Evolutionary conservation across 1,284 basidiomycete species (phyloP).

Genomic region (Ceratobasidium sp.): DNA sequence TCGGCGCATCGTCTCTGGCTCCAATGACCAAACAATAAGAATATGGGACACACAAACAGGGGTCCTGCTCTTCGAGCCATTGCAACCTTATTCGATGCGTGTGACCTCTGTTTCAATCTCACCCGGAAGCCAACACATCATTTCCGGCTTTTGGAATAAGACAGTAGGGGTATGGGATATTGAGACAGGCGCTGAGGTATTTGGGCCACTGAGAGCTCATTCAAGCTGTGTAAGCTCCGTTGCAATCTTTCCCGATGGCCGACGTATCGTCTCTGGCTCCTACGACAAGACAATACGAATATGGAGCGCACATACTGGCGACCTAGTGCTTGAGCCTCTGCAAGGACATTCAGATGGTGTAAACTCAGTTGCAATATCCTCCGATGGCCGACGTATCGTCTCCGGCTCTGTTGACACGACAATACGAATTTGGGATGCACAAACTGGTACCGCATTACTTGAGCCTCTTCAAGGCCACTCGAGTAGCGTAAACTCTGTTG

Average conservation of each 20-base stretch:
- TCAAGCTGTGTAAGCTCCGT: background rate
- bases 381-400: constrained; percentile 30
- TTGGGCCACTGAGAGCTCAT: background rate
- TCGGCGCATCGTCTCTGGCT: background rate
- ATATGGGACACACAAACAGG: constrained; percentile 25
- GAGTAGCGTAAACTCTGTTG: background rate
- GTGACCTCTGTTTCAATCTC: background rate
- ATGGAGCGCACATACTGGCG: too few relatives aligned
- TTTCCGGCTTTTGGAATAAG: too few relatives aligned
- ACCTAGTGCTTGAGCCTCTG: too few relatives aligned
- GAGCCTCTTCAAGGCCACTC: constrained; percentile 2
- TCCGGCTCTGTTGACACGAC: background rate
- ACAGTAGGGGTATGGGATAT: too few relatives aligned
- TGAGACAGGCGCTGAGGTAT: background rate
- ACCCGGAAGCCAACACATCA: too few relatives aligned
- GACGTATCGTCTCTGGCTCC: too few relatives aligned
- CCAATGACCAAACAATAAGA: background rate
- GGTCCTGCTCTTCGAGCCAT: too few relatives aligned
- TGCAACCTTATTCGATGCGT: too few relatives aligned
- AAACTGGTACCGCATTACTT: constrained; percentile 13
- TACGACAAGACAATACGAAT: too few relatives aligned
- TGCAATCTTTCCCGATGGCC: background rate
- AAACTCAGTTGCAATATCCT: background rate
- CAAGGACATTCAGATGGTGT: background rate
- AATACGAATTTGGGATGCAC: constrained; percentile 35